Evolutionary conservation across 2,329 filamentous ascomycete genomes (phyloP).

Genomic region (Fusarium pilosicola): DNA sequence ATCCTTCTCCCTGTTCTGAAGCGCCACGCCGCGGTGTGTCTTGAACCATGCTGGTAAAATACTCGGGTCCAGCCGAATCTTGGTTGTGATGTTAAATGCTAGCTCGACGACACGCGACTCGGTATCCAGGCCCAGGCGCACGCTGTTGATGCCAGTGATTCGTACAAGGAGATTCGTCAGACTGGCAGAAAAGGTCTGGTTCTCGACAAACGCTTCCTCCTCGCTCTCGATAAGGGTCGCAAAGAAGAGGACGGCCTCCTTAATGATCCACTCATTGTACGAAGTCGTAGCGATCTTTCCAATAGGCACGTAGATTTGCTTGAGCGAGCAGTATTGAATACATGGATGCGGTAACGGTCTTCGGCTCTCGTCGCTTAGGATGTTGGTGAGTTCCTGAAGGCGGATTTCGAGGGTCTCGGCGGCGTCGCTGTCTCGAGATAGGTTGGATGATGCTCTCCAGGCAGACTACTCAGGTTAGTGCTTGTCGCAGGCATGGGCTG

Average conservation of each 20-base stretch:
- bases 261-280: constrained; percentile 86
- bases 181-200: constrained; percentile 83
- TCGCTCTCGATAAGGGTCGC: constrained; percentile 94
- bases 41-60: constrained; percentile 95
- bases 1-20: constrained; percentile 51
- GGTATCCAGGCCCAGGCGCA: constrained; percentile 80
- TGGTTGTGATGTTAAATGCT: constrained; percentile 94
- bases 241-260: constrained; percentile 86
- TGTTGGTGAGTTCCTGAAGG: constrained; percentile 71
- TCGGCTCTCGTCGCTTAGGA: constrained; percentile 89
- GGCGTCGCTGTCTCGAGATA: constrained; percentile 68
- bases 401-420: constrained; percentile 71
- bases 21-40: constrained; percentile 52
- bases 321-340: constrained; percentile 84
- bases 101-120: constrained; percentile 92
- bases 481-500: not conserved
- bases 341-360: constrained; percentile 91
- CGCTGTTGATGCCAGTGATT: constrained; percentile 78
- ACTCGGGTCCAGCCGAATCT: constrained; percentile 88
- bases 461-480: constrained; percentile 53
- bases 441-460: constrained; percentile 71
- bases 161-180: constrained; percentile 86
- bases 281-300: constrained; percentile 88
- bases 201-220: constrained; percentile 93
- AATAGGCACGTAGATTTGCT: constrained; percentile 89